Conservation (phyloP, 2,329 filamentous ascomycete genomes). For the Alternaria dauci region DNA sequence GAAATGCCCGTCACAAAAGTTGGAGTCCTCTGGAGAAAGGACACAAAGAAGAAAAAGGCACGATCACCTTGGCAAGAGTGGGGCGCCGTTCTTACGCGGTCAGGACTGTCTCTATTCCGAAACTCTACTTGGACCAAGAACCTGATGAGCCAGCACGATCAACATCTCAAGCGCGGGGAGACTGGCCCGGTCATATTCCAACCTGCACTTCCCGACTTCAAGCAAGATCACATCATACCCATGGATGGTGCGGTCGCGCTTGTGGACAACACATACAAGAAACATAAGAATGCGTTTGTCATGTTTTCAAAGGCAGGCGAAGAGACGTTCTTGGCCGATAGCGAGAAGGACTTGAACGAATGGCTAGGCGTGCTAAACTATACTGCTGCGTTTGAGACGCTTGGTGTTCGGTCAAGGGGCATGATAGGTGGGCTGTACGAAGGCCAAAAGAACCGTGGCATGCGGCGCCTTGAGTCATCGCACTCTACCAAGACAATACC, state of each 20-base stretch:
- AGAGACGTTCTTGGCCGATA: slow-evolving; percentile 89
- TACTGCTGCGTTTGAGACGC: slow-evolving; percentile 90
- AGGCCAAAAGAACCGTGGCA: slow-evolving; percentile 76
- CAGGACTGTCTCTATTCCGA: slow-evolving; percentile 94
- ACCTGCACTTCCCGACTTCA: slow-evolving; percentile 89
- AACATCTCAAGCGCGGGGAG: slow-evolving; percentile 79
- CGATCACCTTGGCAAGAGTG: slow-evolving; percentile 98
- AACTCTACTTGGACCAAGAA: slow-evolving; percentile 93
- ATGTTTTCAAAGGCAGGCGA: slow-evolving; percentile 85
- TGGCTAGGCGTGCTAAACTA: slow-evolving; percentile 98
- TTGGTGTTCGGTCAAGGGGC: slow-evolving; percentile 88
- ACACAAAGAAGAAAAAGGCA: slow-evolving; percentile 90
- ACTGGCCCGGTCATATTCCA: slow-evolving; percentile 86
- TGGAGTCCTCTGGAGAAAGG: slow-evolving; percentile 92
- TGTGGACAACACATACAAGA: slow-evolving; percentile 85
- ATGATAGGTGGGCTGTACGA: slow-evolving; percentile 87
- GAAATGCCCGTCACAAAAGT: slow-evolving; percentile 98
- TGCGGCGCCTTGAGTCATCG: slow-evolving; percentile 72
- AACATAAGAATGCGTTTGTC: slow-evolving; percentile 93
- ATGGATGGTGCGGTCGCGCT: slow-evolving; percentile 92
- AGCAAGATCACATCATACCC: slow-evolving; percentile 91
- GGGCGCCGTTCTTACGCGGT: slow-evolving; percentile 96
- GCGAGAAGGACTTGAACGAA: slow-evolving; percentile 91
- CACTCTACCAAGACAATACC: slow-evolving; percentile 67
- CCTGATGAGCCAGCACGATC: slow-evolving; percentile 86